A percentile compares a stretch with the other conserved stretches of the same genome.
phyloP scores from a whole-genome alignment of 2,329 filamentous ascomycete species.

The Nakataea oryzae region DNA sequence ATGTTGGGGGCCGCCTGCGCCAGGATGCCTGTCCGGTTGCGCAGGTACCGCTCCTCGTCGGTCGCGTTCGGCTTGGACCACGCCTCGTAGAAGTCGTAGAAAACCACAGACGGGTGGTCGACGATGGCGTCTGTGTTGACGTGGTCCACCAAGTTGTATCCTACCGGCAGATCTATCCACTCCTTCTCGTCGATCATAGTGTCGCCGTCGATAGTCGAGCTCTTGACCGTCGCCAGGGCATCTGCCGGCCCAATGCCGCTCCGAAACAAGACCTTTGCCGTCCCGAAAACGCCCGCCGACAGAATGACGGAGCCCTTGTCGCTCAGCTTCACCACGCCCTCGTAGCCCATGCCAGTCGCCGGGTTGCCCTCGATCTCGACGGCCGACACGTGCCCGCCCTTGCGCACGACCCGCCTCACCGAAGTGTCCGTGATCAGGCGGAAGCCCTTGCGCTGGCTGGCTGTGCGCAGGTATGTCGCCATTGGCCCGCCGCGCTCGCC shows the following conservation, averaged over 20 bases:
- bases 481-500: slow-evolving; percentile 55
- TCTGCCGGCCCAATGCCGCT: slow-evolving; percentile 56
- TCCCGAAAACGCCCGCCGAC: slow-evolving; percentile 59
- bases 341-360: slow-evolving; percentile 38
- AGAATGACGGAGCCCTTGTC: slow-evolving; percentile 55
- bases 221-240: slow-evolving; percentile 42
- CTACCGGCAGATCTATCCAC: slow-evolving; percentile 50
- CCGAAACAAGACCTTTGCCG: slow-evolving; percentile 56
- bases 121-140: slow-evolving; percentile 37
- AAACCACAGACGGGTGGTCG: slow-evolving; percentile 33
- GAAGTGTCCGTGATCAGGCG: slow-evolving; percentile 48
- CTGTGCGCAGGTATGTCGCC: slow-evolving; percentile 51
- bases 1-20: slow-evolving; percentile 40
- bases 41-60: slow-evolving; percentile 35
- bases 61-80: slow-evolving; percentile 35
- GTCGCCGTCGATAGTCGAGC: slow-evolving; percentile 33
- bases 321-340: slow-evolving; percentile 50
- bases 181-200: slow-evolving; percentile 37
- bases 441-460: slow-evolving; percentile 47
- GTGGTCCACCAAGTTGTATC: slow-evolving; percentile 48
- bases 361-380: slow-evolving; percentile 45
- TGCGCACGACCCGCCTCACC: slow-evolving; percentile 48
- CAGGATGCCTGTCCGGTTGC: slow-evolving; percentile 45
- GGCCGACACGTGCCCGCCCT: slow-evolving; percentile 45
- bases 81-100: slow-evolving; percentile 57